Base-by-base conservation (phyloP, 148 eudicot genomes). In the Beta vulgaris region DNA sequence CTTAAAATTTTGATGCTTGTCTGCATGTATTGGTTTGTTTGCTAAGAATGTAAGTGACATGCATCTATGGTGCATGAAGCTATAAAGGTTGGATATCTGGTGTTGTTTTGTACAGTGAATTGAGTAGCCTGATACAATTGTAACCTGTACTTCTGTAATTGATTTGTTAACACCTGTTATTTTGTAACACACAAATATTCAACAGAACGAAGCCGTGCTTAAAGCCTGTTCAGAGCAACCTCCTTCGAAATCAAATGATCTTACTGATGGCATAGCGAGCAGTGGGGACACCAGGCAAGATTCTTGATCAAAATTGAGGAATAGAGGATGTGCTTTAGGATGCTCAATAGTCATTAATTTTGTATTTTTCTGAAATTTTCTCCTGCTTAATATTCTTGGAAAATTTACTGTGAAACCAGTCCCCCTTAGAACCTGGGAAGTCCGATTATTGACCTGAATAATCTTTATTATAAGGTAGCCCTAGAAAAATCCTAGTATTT, bases 161-260 rank as follows among this genome's bases (percentile, higher is more conserved):
- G 31, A 62, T 39, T 36, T 58, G 62, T 46, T 53, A 64, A n/a
- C 37, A 73, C 18, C 31, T 42, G 31, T 15, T 40, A 1, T 37
- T 60, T 8, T 40, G 37, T 43, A 32, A 0, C n/a, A 35, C 25
- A 25, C 59, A 18, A 66, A 12, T 25, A n/a, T 53, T 58, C 71
- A 73, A 77, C 86, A 91, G 92, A 88, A 88, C 67, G 96, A 91
- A 71, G 92, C 96, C 39, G 92, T 88, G 57, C 79, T 91, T 62
- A 87, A 85, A 84, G 96, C 96, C 37, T 88, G 92, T 42, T 84
- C 96, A 44, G 86, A 80, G 78, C 59, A 78, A 18, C 82, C 91
- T 40, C 81, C 84, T 28, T 69, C 88, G 28, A 70, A 55, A 73
- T 68, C 73, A 37, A 61, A 78, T 48, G 72, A 18, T 39, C 34